These are phyloP conservation scores for Plasmodium gonderi DNA, from an alignment of 169 alveolate genomes.

Conservation along the genomic window DNA sequence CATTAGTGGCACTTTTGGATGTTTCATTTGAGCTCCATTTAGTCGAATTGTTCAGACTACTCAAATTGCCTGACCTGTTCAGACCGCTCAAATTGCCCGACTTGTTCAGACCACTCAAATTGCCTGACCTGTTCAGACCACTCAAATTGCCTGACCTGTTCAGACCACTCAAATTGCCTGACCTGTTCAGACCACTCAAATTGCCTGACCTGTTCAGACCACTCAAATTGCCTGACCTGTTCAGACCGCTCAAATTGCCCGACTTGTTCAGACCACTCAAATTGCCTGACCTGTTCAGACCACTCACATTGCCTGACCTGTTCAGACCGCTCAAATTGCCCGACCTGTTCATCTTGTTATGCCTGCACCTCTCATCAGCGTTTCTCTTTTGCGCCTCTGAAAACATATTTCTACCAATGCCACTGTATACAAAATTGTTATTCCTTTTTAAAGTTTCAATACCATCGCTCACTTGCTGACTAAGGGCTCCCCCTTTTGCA, in stretches of 20 bases:
- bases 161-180: background rate
- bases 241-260: background rate
- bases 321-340: background rate
- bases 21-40: background rate
- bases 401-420: slow-evolving; percentile 1
- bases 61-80: background rate
- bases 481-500: slow-evolving; percentile 49
- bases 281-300: background rate
- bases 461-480: slow-evolving; percentile 47
- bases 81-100: background rate
- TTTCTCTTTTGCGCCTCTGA: slow-evolving; percentile 12
- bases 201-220: background rate
- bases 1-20: background rate
- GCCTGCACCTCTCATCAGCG: background rate
- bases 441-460: slow-evolving; percentile 51
- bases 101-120: background rate
- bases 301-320: too few species aligned
- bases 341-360: background rate
- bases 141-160: background rate
- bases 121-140: background rate
- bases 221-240: background rate
- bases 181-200: background rate
- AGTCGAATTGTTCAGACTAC: background rate
- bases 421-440: slow-evolving; percentile 9
- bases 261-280: background rate